These are phyloP conservation scores for Tuber aestivum DNA, from an alignment of 495 filamentous ascomycete species.

Conservation along the genomic window DNA sequence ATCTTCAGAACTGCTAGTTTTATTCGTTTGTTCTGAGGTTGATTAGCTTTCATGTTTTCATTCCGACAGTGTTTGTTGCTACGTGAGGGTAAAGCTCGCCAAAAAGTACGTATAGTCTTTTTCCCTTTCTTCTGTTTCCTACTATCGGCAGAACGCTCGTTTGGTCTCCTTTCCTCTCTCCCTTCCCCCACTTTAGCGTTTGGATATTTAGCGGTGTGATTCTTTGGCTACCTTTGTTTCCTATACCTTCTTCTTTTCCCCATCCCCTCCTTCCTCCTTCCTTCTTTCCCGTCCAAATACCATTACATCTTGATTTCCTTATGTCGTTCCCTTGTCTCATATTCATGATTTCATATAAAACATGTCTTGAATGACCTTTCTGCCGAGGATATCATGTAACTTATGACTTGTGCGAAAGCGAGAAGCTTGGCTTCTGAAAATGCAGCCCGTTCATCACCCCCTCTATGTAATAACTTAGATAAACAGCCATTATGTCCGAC, in stretches of 20 bases:
- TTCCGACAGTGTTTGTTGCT: neutral
- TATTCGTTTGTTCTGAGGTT: neutral
- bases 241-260: neutral
- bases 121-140: neutral
- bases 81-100: neutral
- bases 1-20: slow-evolving; percentile 65
- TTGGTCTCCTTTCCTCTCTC: neutral
- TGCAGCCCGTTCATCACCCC: neutral
- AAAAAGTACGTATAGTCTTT: neutral
- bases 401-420: slow-evolving; percentile 5
- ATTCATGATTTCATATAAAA: neutral
- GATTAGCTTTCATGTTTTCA: neutral
- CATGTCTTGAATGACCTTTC: neutral
- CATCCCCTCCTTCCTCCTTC: neutral
- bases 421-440: slow-evolving; percentile 2
- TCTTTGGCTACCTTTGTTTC: neutral
- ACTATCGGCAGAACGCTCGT: neutral
- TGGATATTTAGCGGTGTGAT: neutral
- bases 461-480: neutral
- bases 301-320: neutral
- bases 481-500: neutral
- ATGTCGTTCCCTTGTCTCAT: neutral
- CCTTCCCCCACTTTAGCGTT: neutral
- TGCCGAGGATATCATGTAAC: neutral
- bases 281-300: neutral